Evolutionary conservation across 176 grass and related monocot genomes (phyloP), one percentile per base, ranked within the genome.

Genomic region (Oryza meridionalis): DNA sequence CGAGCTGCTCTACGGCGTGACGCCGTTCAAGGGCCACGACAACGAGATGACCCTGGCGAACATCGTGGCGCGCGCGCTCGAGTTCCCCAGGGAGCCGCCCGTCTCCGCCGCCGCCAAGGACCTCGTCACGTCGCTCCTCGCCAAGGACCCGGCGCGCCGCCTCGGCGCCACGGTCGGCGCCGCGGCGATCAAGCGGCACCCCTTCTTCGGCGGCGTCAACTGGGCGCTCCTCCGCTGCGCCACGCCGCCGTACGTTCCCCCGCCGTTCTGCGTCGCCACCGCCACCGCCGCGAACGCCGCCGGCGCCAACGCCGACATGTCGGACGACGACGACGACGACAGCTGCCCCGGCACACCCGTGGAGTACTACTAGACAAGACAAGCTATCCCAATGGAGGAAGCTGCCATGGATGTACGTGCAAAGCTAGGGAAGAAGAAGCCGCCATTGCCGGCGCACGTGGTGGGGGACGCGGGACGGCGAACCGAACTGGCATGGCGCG

Each of bases 11-110:
- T 94, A 99, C 78, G 97, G 97, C 1, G 84, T 79, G 2, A 99
- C 97, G 4, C 97, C 97, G 0, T 99, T 99, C 62, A 94, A 88
- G 61, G 97, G 93, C n/a, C 38, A 83, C 26, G 97, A 96, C 91
- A 94, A 99, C 82, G 93, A 96, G 67, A 82, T 86, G 86, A 99
- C 93, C 27, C 88, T 99, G 21, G 93, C 93, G 5, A 99, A 96
- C 82, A 96, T 99, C 77, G 91, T 99, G 4, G 97, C 93, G 5
- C 91, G 93, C 77, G 93, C 97, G n/a, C 93, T 99, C 19, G 93
- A 96, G 91, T 96, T 96, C 64, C 97, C 97, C 21, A 89, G 86
- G 87, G 97, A 96, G 0, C 90, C 88, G 2, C 25, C 88, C 6
- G 93, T 94, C 14, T 92, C 97, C 11, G 38, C 91, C 0, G 72